Base-by-base conservation (phyloP, 2,329 filamentous ascomycete species). In the Myotisia sp. region DNA sequence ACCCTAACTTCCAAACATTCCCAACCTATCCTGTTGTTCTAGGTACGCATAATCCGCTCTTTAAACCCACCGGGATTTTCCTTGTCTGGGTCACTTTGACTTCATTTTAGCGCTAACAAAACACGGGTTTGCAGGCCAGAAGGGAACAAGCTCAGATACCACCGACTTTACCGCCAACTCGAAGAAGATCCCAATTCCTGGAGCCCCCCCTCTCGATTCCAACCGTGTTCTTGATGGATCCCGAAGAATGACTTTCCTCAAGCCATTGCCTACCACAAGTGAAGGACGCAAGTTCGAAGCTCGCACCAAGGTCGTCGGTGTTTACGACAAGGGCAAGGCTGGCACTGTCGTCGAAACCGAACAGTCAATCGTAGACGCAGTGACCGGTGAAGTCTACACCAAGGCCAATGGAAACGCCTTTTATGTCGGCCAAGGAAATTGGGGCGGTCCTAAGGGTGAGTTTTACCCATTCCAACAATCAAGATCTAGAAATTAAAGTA, bases 281-380 rank as follows among this genome's bases (percentile, higher is more conserved):
- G 74, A 66, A 7, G 83, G 82, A 40, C 67, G 66, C 43, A 73
- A 70, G 43, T 90, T 92, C 55, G 79, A 90, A 64, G 61, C 81
- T 42, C 71, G 79, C 46, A 75, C 68, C 49, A 85, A 79, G 53
- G 79, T 92, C 16, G 57, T 92, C 13, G 84, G 83, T 33, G 80
- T 92, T 23, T 92, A 90, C 56, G 84, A 92, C 63, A 92, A 92
- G 66, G 84, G 84, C 48, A 79, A 81, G 45, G 72, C 82, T 0
- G 81, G 81, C 37, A 80, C 77, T 6, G 83, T 92, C 2, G 67
- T 90, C 24, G 83, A 92, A 59, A 79, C 74, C 3, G 79, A 92
- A 64, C 71, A 74, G 42, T 67, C 79, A 36, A 70, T 92, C 29
- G 79, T 90, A 14, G 81, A 92, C 45, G 71, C 65, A 35, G 62